Percentiles rank a stretch among this genome's conserved stretches.
Evolutionary conservation across 139 green algal genomes (phyloP).

Genomic region (Closterium sp.): DNA sequence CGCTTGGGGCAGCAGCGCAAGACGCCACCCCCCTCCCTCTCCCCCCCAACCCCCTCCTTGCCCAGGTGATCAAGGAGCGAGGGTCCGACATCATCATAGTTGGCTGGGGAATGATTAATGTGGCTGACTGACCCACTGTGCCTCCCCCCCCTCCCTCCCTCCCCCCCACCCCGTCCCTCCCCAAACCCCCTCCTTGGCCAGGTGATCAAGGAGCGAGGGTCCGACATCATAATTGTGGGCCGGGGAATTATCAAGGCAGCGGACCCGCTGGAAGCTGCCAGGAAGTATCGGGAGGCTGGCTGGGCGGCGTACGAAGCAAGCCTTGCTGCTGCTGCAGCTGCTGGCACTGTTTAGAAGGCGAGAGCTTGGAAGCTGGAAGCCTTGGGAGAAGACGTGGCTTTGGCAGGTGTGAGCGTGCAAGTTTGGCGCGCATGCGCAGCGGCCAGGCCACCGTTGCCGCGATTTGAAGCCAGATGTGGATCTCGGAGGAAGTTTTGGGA

Average conservation of each 20-base stretch:
- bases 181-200: background rate
- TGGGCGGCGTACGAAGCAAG: constrained; percentile 83
- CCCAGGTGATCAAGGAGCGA: constrained; percentile 72
- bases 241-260: constrained; percentile 78
- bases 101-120: no score
- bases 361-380: no score
- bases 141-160: no score
- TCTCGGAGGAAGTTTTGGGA: background rate
- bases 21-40: constrained; percentile 3
- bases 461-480: background rate
- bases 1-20: no score
- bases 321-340: background rate
- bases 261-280: constrained; percentile 67
- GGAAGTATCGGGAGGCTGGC: constrained; percentile 82
- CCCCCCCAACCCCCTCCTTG: background rate
- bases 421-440: background rate
- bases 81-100: constrained; percentile 77
- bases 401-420: background rate
- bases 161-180: background rate
- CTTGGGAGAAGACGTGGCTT: background rate
- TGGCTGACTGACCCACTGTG: no score
- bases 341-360: background rate
- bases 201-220: background rate
- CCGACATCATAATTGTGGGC: constrained; percentile 88
- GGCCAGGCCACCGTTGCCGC: no score